These are phyloP conservation scores for Aspergillus arachidicola DNA, from an alignment of 2,329 filamentous ascomycete genomes.

Conservation along the genomic window DNA sequence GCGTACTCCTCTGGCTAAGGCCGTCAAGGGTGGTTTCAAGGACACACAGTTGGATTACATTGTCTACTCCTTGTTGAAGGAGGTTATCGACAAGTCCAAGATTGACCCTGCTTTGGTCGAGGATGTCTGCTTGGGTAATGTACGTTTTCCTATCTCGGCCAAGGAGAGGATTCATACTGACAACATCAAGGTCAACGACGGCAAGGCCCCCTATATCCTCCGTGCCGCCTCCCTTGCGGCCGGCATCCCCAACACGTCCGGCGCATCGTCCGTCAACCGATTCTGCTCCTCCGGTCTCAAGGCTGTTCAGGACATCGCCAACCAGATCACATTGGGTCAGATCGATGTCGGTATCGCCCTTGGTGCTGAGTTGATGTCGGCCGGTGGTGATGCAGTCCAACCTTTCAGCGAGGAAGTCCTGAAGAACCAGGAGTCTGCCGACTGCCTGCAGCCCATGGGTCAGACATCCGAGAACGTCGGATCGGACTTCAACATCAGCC, in stretches of 20 bases:
- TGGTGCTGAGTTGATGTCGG: slow-evolving; percentile 86
- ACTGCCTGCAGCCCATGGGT: slow-evolving; percentile 95
- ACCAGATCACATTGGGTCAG: slow-evolving; percentile 75
- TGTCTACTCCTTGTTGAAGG: slow-evolving; percentile 78
- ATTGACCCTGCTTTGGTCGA: slow-evolving; percentile 80
- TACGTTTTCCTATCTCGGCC: slow-evolving; percentile 45
- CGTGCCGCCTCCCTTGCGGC: slow-evolving; percentile 87
- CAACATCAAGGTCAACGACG: slow-evolving; percentile 68
- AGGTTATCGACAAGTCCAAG: slow-evolving; percentile 70
- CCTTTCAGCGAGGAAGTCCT: slow-evolving; percentile 79
- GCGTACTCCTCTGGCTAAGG: slow-evolving; percentile 87
- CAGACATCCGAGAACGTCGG: slow-evolving; percentile 97
- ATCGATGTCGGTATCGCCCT: slow-evolving; percentile 88
- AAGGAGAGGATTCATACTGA: slow-evolving; percentile 8
- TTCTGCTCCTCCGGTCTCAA: slow-evolving; percentile 98
- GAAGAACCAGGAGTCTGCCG: slow-evolving; percentile 72
- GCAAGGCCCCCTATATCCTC: slow-evolving; percentile 85
- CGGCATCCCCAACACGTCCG: slow-evolving; percentile 88
- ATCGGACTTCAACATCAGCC: slow-evolving; percentile 80
- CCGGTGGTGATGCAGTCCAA: slow-evolving; percentile 69
- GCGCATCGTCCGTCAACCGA: slow-evolving; percentile 81
- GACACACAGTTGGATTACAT: slow-evolving; percentile 89
- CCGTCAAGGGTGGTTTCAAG: slow-evolving; percentile 89
- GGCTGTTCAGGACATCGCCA: slow-evolving; percentile 91
- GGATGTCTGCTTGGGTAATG: slow-evolving; percentile 91